Evolutionary conservation across 106 monocot genomes (phyloP), one percentile per base, ranked within the genome.

Genomic region (Hemerocallis citrina): DNA sequence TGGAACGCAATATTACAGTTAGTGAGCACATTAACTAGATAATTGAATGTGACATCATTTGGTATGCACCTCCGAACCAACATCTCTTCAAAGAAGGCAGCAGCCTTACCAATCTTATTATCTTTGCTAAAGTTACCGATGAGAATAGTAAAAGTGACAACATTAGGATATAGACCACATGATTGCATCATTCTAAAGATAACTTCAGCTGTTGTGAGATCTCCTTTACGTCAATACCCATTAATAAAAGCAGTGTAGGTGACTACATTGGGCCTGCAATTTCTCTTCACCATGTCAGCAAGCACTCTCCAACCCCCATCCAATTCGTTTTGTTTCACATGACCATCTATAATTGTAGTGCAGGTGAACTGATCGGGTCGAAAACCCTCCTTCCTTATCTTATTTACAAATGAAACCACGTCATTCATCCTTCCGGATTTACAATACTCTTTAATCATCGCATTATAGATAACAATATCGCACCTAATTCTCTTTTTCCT

Each of bases 361-460:
- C 81, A 90, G 11, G 90, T 96, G 61, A 79, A 76, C 39, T 72
- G 72, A 75, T 90, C 95, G 11, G 76, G 84, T 24, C 7, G 25
- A 30, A 69, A 59, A 15, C 90, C 95, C 57, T 70, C 68, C 17
- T 54, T 58, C 52, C 68, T 72, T 87, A 96, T 81, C 19, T 57
- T 71, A 38, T 68, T 67, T 7, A 79, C 58, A 50, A 48, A 75
- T 14, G 24, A 57, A 24, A 81, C 52, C 8, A 81, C 86, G 61
- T 84, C 81, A 38, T 62, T 81, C 77, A 96, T 69, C 71, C 76
- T 45, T 20, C 84, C 73, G 59, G 65, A 73, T 63, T 74, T 76
- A 63, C 84, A 84, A 42, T 83, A 84, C 7, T 90, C 95, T 72
- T 96, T 96, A 43, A 90, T 86, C 71, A 96, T 81, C 15, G 86